phyloP scores from a whole-genome alignment of 805 yeast genomes.

The Vanderwaltozyma polyspora region DNA sequence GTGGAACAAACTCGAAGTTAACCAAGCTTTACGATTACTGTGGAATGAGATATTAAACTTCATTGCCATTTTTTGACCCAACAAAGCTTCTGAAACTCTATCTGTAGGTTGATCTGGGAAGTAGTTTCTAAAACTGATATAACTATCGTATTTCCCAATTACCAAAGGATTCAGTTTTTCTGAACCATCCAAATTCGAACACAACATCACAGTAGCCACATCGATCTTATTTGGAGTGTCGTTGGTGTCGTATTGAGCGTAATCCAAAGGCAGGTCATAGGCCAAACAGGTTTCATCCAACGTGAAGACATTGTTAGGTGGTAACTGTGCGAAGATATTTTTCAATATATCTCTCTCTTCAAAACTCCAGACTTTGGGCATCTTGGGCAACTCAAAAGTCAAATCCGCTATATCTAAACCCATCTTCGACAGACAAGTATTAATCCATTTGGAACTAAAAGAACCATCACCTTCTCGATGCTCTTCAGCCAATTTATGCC shows the following conservation, averaged over 20 bases:
- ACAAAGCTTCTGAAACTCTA: constrained; percentile 14
- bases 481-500: constrained; percentile 46
- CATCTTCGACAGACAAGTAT: constrained; percentile 36
- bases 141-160: constrained; percentile 46
- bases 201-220: constrained; percentile 47
- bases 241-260: constrained; percentile 35
- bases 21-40: constrained; percentile 51
- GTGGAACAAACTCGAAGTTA: constrained; percentile 51
- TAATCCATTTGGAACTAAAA: constrained; percentile 51
- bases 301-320: constrained; percentile 44
- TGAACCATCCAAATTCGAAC: constrained; percentile 51
- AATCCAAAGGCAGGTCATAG: constrained; percentile 50
- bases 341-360: constrained; percentile 46
- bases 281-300: constrained; percentile 51
- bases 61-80: constrained; percentile 37
- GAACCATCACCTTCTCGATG: constrained; percentile 53
- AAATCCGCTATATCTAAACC: constrained; percentile 41
- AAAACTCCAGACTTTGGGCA: constrained; percentile 48
- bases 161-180: constrained; percentile 52
- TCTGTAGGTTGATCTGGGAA: constrained; percentile 25
- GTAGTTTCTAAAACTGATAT: constrained; percentile 30
- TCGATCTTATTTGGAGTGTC: constrained; percentile 28
- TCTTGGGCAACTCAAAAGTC: constrained; percentile 33
- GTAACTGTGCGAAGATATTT: constrained; percentile 33
- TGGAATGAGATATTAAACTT: constrained; percentile 44